Conservation (phyloP, 2,329 filamentous ascomycete species). For the Fusarium liriodendri region DNA sequence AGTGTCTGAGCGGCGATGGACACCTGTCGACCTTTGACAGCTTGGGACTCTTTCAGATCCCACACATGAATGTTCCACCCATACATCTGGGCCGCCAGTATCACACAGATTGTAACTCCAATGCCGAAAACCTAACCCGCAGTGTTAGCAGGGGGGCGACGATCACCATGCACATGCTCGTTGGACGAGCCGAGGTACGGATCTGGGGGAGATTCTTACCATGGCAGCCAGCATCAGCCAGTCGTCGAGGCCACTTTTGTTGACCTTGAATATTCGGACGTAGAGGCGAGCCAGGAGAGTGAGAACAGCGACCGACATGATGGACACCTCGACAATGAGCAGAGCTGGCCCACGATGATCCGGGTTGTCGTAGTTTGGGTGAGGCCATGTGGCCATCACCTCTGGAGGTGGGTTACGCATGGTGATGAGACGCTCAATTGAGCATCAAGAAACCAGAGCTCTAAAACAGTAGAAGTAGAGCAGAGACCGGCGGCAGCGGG, state of each 20-base stretch:
- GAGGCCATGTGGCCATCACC: slow-evolving; percentile 52
- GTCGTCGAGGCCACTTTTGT: slow-evolving; percentile 52
- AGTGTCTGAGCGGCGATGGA: slow-evolving; percentile 54
- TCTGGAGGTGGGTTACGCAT: slow-evolving; percentile 53
- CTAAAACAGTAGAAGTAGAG: slow-evolving; percentile 12
- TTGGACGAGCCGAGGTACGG: slow-evolving; percentile 15
- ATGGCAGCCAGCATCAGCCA: slow-evolving; percentile 55
- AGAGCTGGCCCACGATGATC: slow-evolving; percentile 51
- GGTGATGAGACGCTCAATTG: slow-evolving; percentile 13
- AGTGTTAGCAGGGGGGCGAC: slow-evolving; percentile 22
- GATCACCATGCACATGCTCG: slow-evolving; percentile 16
- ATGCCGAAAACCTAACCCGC: slow-evolving; percentile 47
- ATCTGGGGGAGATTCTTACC: slow-evolving; percentile 39
- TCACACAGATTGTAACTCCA: slow-evolving; percentile 49
- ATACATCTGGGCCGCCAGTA: slow-evolving; percentile 49
- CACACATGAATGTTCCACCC: slow-evolving; percentile 54
- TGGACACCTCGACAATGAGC: slow-evolving; percentile 51
- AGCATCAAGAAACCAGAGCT: slow-evolving; percentile 6
- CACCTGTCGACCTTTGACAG: slow-evolving; percentile 49
- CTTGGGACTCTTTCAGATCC: slow-evolving; percentile 46
- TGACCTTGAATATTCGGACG: slow-evolving; percentile 49
- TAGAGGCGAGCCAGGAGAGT: slow-evolving; percentile 52
- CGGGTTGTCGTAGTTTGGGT: slow-evolving; percentile 52
- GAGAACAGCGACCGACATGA: slow-evolving; percentile 49
- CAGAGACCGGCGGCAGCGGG: slow-evolving; percentile 46